These are phyloP conservation scores for Ascochyta viciae-villosae DNA, from an alignment of 2,329 filamentous ascomycete genomes.

Conservation along the genomic window DNA sequence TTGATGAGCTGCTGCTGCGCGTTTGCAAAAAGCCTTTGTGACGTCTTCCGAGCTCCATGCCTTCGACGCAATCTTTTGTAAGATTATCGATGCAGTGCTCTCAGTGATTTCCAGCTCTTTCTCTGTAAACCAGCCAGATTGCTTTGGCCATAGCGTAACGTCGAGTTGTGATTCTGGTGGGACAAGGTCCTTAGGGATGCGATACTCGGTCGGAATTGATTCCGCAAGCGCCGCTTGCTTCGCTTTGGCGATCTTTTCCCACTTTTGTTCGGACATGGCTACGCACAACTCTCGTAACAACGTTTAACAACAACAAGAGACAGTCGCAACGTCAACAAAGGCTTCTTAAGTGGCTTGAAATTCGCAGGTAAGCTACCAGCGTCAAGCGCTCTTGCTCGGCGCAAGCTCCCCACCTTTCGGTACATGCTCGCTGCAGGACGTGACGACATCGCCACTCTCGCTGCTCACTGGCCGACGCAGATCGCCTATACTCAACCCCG, in stretches of 20 bases:
- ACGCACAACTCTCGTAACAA: constrained; percentile 6
- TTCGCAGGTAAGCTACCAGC: constrained; percentile 17
- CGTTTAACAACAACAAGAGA: constrained; percentile 1
- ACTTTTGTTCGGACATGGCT: constrained; percentile 39
- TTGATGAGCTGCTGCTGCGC: constrained; percentile 63
- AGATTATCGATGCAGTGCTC: constrained; percentile 50
- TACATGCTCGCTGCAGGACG: constrained; percentile 21
- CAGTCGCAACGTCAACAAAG: neutral
- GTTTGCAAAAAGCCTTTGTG: constrained; percentile 62
- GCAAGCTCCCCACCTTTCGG: constrained; percentile 32
- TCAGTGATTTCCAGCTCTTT: constrained; percentile 61
- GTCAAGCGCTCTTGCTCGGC: constrained; percentile 17
- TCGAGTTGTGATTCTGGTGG: constrained; percentile 63
- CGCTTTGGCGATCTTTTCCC: constrained; percentile 54
- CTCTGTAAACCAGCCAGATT: constrained; percentile 66
- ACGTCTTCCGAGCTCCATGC: constrained; percentile 62
- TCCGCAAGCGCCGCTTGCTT: constrained; percentile 54
- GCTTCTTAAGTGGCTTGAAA: constrained; percentile 8
- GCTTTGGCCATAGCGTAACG: constrained; percentile 62
- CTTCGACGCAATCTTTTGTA: constrained; percentile 50
- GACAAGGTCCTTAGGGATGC: constrained; percentile 60
- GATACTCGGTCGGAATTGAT: constrained; percentile 66
- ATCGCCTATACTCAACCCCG: constrained; percentile 23
- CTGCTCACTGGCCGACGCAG: constrained; percentile 8
- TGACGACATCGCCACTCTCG: constrained; percentile 16